Evolutionary conservation across 2,329 filamentous ascomycete genomes (phyloP).

Genomic region (Penicillium sp.): DNA sequence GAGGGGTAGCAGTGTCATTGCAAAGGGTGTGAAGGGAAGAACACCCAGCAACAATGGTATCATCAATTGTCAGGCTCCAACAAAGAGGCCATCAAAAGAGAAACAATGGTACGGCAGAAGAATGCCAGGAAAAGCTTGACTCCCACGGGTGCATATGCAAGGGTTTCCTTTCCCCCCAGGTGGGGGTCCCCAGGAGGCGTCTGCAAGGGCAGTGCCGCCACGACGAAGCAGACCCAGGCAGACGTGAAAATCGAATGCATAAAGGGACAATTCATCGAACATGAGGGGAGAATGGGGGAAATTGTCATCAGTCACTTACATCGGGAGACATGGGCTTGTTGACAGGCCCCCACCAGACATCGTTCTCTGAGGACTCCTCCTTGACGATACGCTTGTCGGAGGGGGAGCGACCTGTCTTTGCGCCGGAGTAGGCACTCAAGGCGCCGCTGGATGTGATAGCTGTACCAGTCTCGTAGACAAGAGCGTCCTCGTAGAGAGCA

Average conservation of each 20-base stretch:
- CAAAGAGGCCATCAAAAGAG: neutral
- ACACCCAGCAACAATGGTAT: neutral
- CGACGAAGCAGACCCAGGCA: constrained; percentile 1
- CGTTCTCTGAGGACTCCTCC: constrained; percentile 78
- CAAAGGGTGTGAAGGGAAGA: neutral
- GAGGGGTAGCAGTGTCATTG: neutral
- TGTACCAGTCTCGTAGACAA: constrained; percentile 95
- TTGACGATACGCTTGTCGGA: constrained; percentile 96
- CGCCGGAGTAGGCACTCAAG: constrained; percentile 93
- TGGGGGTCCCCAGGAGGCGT: constrained; percentile 12
- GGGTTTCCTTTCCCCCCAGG: constrained; percentile 9
- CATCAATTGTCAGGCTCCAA: neutral
- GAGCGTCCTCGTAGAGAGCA: constrained; percentile 96
- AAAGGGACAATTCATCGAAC: constrained; percentile 9
- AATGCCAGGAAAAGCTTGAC: constrained; percentile 23
- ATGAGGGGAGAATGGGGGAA: constrained; percentile 4
- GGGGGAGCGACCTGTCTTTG: constrained; percentile 95
- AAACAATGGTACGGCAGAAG: constrained; percentile 4
- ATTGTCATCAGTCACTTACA: constrained; percentile 54
- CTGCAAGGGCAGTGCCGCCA: constrained; percentile 14
- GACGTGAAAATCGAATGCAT: constrained; percentile 13
- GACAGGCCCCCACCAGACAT: constrained; percentile 98
- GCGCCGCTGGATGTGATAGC: constrained; percentile 95
- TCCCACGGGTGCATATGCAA: constrained; percentile 19
- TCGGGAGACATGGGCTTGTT: constrained; percentile 98